Evolutionary conservation across 352 stramenopile genomes (phyloP).

Genomic region (Pythium folliculosum): DNA sequence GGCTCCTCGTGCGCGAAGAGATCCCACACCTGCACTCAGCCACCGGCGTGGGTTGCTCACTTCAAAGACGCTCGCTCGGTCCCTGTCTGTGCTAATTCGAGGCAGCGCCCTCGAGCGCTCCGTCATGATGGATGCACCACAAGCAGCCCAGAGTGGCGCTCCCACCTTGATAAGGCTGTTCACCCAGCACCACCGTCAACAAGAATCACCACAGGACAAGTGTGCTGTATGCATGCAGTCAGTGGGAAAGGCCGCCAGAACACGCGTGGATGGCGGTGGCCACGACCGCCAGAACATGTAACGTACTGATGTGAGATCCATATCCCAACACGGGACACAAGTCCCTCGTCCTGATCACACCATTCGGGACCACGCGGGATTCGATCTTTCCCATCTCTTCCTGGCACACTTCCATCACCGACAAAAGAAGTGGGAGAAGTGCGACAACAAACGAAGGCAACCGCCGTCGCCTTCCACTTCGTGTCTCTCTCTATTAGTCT

Average conservation of each 20-base stretch:
- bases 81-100: background rate
- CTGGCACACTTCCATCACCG: background rate
- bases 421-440: background rate
- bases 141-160: background rate
- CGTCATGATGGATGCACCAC: background rate
- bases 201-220: too few species aligned
- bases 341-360: background rate
- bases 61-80: too few species aligned
- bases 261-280: background rate
- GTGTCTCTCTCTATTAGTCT: background rate
- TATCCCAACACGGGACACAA: background rate
- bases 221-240: too few species aligned
- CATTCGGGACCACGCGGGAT: background rate
- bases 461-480: background rate
- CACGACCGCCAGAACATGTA: background rate
- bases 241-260: too few species aligned
- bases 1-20: background rate
- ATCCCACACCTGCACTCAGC: background rate
- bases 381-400: background rate
- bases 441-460: too few species aligned
- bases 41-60: too few species aligned
- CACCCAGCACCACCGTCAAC: background rate
- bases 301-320: background rate
- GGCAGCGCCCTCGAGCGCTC: background rate
- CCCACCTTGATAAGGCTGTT: background rate